Percentiles rank a stretch among this genome's conserved stretches.
These are phyloP conservation scores for Nakataea oryzae DNA, from an alignment of 2,329 filamentous ascomycete genomes.

Conservation along the genomic window DNA sequence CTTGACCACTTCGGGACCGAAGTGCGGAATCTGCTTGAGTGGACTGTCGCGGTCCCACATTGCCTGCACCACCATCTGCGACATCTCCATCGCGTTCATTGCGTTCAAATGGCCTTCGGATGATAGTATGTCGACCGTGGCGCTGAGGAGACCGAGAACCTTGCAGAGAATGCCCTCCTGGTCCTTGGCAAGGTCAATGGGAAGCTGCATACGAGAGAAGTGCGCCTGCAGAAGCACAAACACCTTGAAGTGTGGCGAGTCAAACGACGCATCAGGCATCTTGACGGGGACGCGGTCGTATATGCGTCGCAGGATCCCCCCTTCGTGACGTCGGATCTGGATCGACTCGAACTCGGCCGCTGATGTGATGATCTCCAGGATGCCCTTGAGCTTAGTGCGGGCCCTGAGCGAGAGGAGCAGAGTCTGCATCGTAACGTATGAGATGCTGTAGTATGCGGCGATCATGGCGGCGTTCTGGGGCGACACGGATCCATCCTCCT, in stretches of 20 bases:
- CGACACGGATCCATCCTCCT: constrained; percentile 80
- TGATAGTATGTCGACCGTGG: constrained; percentile 87
- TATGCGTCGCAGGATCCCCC: constrained; percentile 75
- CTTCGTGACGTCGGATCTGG: constrained; percentile 88
- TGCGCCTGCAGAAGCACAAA: constrained; percentile 96
- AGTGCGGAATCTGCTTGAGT: constrained; percentile 95
- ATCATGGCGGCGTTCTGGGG: constrained; percentile 97
- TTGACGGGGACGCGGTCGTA: constrained; percentile 94
- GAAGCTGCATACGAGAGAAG: constrained; percentile 93
- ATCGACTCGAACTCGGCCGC: constrained; percentile 95
- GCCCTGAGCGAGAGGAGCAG: constrained; percentile 84
- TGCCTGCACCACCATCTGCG: constrained; percentile 95
- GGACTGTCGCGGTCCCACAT: constrained; percentile 99
- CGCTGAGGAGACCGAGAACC: constrained; percentile 78
- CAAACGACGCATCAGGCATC: constrained; percentile 75
- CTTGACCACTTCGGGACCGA: constrained; percentile 72
- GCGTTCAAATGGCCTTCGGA: constrained; percentile 95
- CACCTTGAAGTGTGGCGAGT: constrained; percentile 96
- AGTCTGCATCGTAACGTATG: constrained; percentile 98
- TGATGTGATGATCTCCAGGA: constrained; percentile 92
- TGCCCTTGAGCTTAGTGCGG: constrained; percentile 90
- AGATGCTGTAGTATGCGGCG: constrained; percentile 97
- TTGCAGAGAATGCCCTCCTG: constrained; percentile 82
- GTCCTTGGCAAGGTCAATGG: constrained; percentile 90
- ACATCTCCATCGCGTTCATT: constrained; percentile 98